phyloP scores from a whole-genome alignment of 1,284 basidiomycete genomes.

The Sphaerobolus stellatus region DNA sequence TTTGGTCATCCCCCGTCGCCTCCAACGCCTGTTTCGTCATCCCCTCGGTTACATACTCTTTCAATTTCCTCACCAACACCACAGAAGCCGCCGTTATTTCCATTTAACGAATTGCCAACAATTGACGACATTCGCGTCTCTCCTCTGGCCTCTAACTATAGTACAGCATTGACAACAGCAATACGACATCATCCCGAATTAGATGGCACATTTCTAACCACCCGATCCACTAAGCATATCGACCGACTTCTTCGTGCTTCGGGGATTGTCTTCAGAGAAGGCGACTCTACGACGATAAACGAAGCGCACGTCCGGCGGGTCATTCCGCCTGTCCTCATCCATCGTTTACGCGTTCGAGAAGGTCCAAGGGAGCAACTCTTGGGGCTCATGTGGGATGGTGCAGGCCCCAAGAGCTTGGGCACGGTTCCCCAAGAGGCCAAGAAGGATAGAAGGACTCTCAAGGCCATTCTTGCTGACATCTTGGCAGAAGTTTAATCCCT shows the following conservation, averaged over 20 bases:
- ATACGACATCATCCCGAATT: slow-evolving; percentile 67
- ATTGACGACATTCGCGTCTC: slow-evolving; percentile 41
- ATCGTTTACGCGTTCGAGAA: slow-evolving; percentile 64
- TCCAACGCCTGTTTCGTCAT: slow-evolving; percentile 10
- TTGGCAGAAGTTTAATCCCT: slow-evolving; percentile 7
- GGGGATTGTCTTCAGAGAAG: slow-evolving; percentile 46
- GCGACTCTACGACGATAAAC: slow-evolving; percentile 5
- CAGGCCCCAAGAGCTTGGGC: slow-evolving; percentile 5
- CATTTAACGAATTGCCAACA: slow-evolving; percentile 33
- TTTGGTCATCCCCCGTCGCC: slow-evolving; percentile 33
- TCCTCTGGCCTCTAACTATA: slow-evolving; percentile 56
- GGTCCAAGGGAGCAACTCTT: slow-evolving; percentile 67
- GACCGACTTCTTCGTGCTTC: slow-evolving; percentile 60
- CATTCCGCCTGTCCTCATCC: slow-evolving; percentile 66
- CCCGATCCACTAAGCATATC: slow-evolving; percentile 56
- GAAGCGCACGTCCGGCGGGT: slow-evolving; percentile 30
- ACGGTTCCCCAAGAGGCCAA: background rate
- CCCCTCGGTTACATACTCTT: slow-evolving; percentile 11
- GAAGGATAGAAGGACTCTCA: background rate
- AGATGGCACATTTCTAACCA: slow-evolving; percentile 66
- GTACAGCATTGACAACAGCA: slow-evolving; percentile 68
- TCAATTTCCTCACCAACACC: slow-evolving; percentile 38
- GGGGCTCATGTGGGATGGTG: slow-evolving; percentile 20
- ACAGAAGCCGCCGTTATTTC: slow-evolving; percentile 28
- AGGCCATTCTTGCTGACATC: slow-evolving; percentile 11